Evolutionary conservation across 495 filamentous ascomycete species (phyloP).

Genomic region (Staphylotrichum longicolle): DNA sequence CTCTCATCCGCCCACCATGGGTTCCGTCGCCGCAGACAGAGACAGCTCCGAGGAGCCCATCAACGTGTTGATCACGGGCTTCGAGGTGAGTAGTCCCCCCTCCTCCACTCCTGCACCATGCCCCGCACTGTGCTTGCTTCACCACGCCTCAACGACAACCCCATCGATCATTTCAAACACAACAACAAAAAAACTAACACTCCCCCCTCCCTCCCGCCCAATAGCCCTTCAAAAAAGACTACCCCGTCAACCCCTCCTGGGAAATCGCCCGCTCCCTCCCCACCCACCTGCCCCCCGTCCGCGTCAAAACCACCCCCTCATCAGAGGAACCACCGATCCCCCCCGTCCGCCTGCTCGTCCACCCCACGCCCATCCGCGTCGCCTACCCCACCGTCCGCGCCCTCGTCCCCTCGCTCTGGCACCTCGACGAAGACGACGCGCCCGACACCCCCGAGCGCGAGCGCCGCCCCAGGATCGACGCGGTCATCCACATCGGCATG

Average conservation of each 20-base stretch:
- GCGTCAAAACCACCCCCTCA: conserved; percentile 31
- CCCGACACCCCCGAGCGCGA: background rate
- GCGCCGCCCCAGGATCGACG: conserved; percentile 50
- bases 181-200: background rate
- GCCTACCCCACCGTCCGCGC: conserved; percentile 63
- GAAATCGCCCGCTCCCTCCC: conserved; percentile 58
- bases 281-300: conserved; percentile 51
- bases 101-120: background rate
- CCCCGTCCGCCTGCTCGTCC: conserved; percentile 61
- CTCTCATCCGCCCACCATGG: conserved; percentile 31
- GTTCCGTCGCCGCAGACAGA: conserved; percentile 30
- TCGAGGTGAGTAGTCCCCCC: conserved; percentile 55
- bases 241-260: conserved; percentile 69
- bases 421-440: conserved; percentile 17
- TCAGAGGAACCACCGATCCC: conserved; percentile 36
- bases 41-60: conserved; percentile 45
- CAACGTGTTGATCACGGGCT: conserved; percentile 70
- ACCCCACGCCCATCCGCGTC: conserved; percentile 66
- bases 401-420: conserved; percentile 61
- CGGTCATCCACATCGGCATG: conserved; percentile 78
- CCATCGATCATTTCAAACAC: background rate
- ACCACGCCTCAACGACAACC: background rate
- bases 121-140: background rate
- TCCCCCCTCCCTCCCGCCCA: background rate
- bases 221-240: conserved; percentile 64